These are phyloP conservation scores for Penicillium soppii DNA, from an alignment of 495 filamentous ascomycete genomes.

Conservation along the genomic window DNA sequence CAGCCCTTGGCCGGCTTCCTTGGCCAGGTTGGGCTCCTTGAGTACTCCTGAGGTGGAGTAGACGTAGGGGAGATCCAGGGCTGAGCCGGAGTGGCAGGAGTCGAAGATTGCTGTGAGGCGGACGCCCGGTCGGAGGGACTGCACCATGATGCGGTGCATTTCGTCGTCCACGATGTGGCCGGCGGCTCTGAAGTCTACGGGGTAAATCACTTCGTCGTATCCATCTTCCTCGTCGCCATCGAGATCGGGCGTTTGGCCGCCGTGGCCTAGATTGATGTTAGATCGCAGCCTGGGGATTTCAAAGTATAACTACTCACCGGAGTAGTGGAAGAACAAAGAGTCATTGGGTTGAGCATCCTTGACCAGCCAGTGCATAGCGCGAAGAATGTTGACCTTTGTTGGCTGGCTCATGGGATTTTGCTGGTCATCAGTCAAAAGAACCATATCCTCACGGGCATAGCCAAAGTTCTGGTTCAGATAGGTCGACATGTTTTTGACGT, in stretches of 20 bases:
- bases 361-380: slow-evolving; percentile 98
- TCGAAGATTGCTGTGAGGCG: slow-evolving; percentile 97
- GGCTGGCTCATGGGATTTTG: slow-evolving; percentile 97
- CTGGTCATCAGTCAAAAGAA: slow-evolving; percentile 94
- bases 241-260: slow-evolving; percentile 92
- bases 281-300: background rate
- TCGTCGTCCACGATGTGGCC: slow-evolving; percentile 98
- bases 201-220: slow-evolving; percentile 98
- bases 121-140: slow-evolving; percentile 75
- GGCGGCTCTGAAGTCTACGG: slow-evolving; percentile 84
- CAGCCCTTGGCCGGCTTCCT: slow-evolving; percentile 93
- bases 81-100: slow-evolving; percentile 97
- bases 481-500: slow-evolving; percentile 94
- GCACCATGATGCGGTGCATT: slow-evolving; percentile 98
- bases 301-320: slow-evolving; percentile 57
- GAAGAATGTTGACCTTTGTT: slow-evolving; percentile 91
- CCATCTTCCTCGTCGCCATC: slow-evolving; percentile 95
- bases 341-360: slow-evolving; percentile 94
- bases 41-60: slow-evolving; percentile 94
- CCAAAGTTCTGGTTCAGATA: slow-evolving; percentile 90
- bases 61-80: slow-evolving; percentile 93
- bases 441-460: slow-evolving; percentile 97
- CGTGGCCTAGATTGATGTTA: slow-evolving; percentile 64
- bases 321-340: slow-evolving; percentile 98
- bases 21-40: slow-evolving; percentile 97